Evolutionary conservation across 805 yeast species (phyloP), one percentile per base, ranked within the genome.

Genomic region (Starmerella sp.): DNA sequence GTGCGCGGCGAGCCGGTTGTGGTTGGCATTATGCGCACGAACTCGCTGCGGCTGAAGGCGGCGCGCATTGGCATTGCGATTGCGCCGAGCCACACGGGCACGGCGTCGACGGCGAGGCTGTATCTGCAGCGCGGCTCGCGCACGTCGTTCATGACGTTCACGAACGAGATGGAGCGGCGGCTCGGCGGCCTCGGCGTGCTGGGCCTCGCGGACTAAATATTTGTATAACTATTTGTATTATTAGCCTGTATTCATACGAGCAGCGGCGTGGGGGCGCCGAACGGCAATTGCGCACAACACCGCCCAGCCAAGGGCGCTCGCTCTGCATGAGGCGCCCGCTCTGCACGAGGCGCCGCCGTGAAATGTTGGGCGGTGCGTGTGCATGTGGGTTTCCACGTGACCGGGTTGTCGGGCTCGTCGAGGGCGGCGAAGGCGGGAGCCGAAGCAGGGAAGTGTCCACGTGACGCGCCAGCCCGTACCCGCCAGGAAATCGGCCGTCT

Each of bases 31-130:
- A 61, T 65, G 31, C 63, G 70, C 15, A 61, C 62, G 38, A 71
- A 71, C 47, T 67, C 69, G 11, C 60, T 71, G 45, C 62, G 62
- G 37, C 60, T 70, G 47, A 64, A 70, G 45, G 60, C 66, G 10
- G 64, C 71, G 13, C 61, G 63, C 39, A 66, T 71, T 46, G 51
- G 55, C 15, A 62, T 68, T 10, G 56, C 59, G 14, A 59, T 66
- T 8, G 32, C 47, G 28, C 50, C 61, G 7, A 15, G 58, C 34
- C n/a, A 45, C 8, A 30, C 54, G 11, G 31, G 49, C 3, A 58
- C 61, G 1, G 61, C 60, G 11, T 54, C 67, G 7, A 31, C 56
- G 1, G 69, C 66, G 5, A 32, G 51, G 35, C 59, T 67, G 44
- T 55, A 57, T 14, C 62, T 57, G 46, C 65, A 60, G 44, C 60